Percentiles rank a stretch among this genome's conserved stretches.
Evolutionary conservation across 805 yeast species (phyloP).

Genomic region (Barnettozyma californica): DNA sequence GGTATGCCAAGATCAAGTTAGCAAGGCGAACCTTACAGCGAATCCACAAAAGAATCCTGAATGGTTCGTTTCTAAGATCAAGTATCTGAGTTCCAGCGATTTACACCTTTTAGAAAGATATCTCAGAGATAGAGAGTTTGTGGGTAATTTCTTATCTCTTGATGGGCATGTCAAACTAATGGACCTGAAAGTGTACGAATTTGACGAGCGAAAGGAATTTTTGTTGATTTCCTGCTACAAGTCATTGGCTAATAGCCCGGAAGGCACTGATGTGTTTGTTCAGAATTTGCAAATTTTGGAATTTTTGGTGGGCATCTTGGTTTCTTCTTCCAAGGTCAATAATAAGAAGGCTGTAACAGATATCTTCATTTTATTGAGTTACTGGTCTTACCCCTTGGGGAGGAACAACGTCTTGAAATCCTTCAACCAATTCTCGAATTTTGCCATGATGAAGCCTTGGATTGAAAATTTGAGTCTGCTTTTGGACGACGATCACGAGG

Average conservation of each 20-base stretch:
- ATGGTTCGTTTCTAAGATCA: constrained; percentile 19
- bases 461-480: constrained; percentile 10
- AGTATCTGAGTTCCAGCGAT: constrained; percentile 13
- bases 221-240: constrained; percentile 46
- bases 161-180: constrained; percentile 50
- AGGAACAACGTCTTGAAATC: constrained; percentile 26
- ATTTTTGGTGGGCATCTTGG: constrained; percentile 39
- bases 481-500: constrained; percentile 14
- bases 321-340: constrained; percentile 44
- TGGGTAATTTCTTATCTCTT: constrained; percentile 36
- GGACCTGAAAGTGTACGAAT: constrained; percentile 38
- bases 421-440: constrained; percentile 15
- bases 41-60: constrained; percentile 7
- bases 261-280: constrained; percentile 23
- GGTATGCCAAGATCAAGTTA: constrained; percentile 23
- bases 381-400: constrained; percentile 27
- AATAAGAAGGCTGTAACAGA: constrained; percentile 54
- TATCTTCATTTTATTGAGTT: constrained; percentile 32
- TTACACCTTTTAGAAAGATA: constrained; percentile 22
- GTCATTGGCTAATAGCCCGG: constrained; percentile 36
- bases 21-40: background rate
- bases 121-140: constrained; percentile 22
- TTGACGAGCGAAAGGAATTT: constrained; percentile 46
- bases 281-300: constrained; percentile 20
- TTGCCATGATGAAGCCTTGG: constrained; percentile 21